Conservation (phyloP, 768 basidiomycete genomes). For the Phylloporus sp. region DNA sequence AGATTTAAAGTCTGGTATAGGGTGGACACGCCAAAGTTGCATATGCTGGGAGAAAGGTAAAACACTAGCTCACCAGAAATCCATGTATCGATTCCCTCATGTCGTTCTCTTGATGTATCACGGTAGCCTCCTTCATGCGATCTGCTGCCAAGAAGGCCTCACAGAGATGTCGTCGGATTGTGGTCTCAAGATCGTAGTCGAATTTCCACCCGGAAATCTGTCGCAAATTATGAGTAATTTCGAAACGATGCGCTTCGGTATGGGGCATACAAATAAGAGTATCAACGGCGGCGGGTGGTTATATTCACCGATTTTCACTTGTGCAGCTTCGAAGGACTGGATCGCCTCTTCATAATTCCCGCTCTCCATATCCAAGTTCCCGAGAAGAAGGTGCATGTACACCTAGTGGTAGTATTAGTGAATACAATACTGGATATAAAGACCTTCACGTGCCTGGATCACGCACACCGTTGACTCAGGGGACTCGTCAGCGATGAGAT, state of each 20-base stretch:
- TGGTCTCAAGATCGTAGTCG: background rate
- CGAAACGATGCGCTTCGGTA: too few relatives aligned
- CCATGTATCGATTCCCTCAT: slow-evolving; percentile 3
- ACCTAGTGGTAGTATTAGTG: background rate
- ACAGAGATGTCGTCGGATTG: background rate
- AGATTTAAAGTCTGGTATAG: background rate
- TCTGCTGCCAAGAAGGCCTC: background rate
- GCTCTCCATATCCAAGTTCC: background rate
- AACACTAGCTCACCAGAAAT: background rate
- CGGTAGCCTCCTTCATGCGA: background rate
- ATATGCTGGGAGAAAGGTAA: background rate
- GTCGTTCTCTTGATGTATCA: background rate
- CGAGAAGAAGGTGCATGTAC: slow-evolving; percentile 7
- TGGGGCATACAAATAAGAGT: slow-evolving; percentile 1
- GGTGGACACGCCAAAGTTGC: too few relatives aligned
- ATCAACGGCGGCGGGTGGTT: background rate
- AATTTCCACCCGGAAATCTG: slow-evolving; percentile 9
- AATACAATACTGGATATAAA: background rate
- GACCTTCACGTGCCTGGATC: background rate
- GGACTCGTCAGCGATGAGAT: background rate
- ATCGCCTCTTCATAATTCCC: background rate
- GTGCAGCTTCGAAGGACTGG: background rate
- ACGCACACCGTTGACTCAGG: background rate
- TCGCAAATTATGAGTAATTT: background rate
- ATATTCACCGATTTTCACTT: background rate